Conservation (phyloP, 805 yeast genomes). For the Nakazawaea populi region DNA sequence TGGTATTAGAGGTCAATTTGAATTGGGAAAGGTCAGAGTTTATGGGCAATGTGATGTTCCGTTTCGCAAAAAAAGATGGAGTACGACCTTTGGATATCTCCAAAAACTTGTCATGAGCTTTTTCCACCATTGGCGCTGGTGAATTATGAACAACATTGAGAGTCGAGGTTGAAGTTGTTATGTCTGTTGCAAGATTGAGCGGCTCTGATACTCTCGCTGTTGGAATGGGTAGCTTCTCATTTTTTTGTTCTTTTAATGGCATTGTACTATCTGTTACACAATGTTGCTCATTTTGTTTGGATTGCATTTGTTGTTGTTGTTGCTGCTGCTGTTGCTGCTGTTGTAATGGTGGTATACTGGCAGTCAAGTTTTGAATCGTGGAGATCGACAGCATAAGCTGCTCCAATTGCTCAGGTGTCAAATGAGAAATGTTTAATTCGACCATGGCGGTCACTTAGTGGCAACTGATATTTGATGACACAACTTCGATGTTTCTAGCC, state of each 20-base stretch:
- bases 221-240: no score
- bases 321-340: neutral
- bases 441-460: neutral
- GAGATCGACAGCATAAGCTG: slow-evolving; percentile 4
- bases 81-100: neutral
- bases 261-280: no score
- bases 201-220: no score
- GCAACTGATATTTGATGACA: no score
- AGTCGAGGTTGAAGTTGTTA: no score
- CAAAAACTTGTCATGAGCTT: neutral
- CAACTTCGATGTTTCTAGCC: no score
- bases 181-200: no score
- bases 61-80: slow-evolving; percentile 4
- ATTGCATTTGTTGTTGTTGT: neutral
- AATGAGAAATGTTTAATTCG: neutral
- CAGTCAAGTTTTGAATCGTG: slow-evolving; percentile 5
- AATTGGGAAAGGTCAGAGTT: neutral
- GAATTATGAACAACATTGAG: neutral
- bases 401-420: slow-evolving; percentile 5
- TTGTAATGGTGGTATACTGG: neutral
- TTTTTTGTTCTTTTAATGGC: no score
- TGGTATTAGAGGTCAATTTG: neutral
- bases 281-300: neutral
- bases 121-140: neutral
- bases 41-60: slow-evolving; percentile 3